Evolutionary conservation across 2,329 filamentous ascomycete species (phyloP).

Genomic region (Sordariomycetes sp.): DNA sequence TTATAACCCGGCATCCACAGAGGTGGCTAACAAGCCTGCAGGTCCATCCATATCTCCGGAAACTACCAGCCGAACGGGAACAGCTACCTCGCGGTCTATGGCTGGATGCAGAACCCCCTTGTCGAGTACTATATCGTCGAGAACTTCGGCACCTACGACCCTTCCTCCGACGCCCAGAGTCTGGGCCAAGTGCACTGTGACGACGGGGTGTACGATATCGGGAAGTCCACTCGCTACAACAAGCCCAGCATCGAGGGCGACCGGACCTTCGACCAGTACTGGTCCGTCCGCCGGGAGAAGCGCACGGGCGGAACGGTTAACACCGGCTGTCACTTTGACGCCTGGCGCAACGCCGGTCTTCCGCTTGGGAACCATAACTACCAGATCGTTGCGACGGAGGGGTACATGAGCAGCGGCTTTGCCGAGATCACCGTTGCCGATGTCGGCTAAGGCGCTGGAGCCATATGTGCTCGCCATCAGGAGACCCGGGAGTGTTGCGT

Average conservation of each 20-base stretch:
- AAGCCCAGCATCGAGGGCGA: slow-evolving; percentile 36
- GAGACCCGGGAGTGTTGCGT: too few species aligned
- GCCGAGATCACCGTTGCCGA: slow-evolving; percentile 31
- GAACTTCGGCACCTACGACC: slow-evolving; percentile 24
- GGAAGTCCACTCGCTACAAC: slow-evolving; percentile 23
- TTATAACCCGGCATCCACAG: background rate
- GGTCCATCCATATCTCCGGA: slow-evolving; percentile 16
- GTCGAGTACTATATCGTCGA: slow-evolving; percentile 27
- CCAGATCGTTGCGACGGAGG: slow-evolving; percentile 45
- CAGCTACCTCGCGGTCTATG: slow-evolving; percentile 25
- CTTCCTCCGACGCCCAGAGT: slow-evolving; percentile 18
- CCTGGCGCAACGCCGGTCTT: slow-evolving; percentile 37
- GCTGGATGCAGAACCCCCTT: slow-evolving; percentile 23
- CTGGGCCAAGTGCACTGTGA: slow-evolving; percentile 23
- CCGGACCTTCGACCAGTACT: slow-evolving; percentile 39
- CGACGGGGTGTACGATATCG: slow-evolving; percentile 25
- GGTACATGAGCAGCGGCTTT: slow-evolving; percentile 36
- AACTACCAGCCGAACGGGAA: slow-evolving; percentile 20
- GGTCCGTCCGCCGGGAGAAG: slow-evolving; percentile 39
- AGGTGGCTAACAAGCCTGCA: slow-evolving; percentile 6
- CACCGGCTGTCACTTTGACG: slow-evolving; percentile 37
- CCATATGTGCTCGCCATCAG: too few species aligned
- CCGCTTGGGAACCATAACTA: slow-evolving; percentile 37
- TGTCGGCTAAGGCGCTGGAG: background rate
- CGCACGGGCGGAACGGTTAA: slow-evolving; percentile 38